Evolutionary conservation across 148 eudicot genomes (phyloP).

Genomic region (Amaranthus cruentus): DNA sequence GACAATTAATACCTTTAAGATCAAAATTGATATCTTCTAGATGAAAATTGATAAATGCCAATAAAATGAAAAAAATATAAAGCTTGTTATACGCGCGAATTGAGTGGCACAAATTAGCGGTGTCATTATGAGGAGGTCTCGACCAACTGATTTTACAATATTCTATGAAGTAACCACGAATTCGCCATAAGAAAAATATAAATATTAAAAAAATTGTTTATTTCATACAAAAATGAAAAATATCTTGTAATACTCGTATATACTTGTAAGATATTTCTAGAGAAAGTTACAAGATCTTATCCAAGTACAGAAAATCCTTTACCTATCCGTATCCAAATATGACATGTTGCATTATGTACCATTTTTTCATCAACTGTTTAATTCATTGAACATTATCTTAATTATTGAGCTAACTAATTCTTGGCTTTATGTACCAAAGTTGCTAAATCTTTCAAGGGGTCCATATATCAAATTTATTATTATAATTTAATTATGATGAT

Average conservation of each 20-base stretch:
- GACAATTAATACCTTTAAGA: no score
- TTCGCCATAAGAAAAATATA: no score
- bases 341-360: background rate
- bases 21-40: no score
- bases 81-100: no score
- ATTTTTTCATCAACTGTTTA: background rate
- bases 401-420: background rate
- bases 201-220: no score
- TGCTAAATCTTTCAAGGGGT: constrained; percentile 11
- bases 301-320: background rate
- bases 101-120: no score
- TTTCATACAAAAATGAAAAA: background rate
- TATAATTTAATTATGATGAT: background rate
- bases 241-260: background rate
- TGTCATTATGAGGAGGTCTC: no score
- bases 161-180: no score
- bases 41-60: no score
- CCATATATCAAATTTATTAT: background rate
- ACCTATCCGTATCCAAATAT: background rate
- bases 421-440: background rate
- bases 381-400: constrained; percentile 8
- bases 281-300: background rate
- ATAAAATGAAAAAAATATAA: no score
- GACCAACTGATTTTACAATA: no score
- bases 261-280: background rate